Conservation (phyloP, 257 asterid species). For the Solanum appendiculatum region DNA sequence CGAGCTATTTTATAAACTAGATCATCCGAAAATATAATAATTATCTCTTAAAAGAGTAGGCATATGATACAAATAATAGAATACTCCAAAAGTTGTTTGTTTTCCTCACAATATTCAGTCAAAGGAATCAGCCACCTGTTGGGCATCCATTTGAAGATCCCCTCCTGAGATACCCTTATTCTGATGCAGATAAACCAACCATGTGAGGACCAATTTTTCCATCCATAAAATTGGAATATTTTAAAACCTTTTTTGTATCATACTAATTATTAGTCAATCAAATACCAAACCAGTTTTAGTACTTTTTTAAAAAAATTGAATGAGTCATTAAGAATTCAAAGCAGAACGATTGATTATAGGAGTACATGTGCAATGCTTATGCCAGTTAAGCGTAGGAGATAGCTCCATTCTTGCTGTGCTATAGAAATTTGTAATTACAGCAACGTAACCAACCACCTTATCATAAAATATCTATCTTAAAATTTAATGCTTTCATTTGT, state of each 20-base stretch:
- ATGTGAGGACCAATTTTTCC: constrained; percentile 4
- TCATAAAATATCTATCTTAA: neutral
- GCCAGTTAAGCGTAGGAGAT: neutral
- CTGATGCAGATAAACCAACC: constrained; percentile 1
- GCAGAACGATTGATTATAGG: neutral
- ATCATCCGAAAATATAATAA: too few species aligned
- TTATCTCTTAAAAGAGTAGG: neutral
- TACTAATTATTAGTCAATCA: neutral
- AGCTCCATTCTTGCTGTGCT: neutral
- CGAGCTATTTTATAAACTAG: neutral
- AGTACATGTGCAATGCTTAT: neutral
- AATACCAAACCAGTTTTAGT: neutral
- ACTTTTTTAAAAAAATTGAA: neutral
- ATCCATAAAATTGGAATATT: constrained; percentile 7
- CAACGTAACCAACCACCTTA: neutral
- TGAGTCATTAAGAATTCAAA: neutral
- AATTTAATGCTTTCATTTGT: neutral
- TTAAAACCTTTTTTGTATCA: neutral
- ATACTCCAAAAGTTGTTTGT: neutral
- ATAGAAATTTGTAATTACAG: neutral
- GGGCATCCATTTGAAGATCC: constrained; percentile 2
- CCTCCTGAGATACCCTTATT: neutral
- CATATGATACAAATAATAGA: neutral
- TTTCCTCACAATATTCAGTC: neutral
- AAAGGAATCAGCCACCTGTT: constrained; percentile 13